phyloP scores from a whole-genome alignment of 352 stramenopile genomes.

The Pythium phragmitis region DNA sequence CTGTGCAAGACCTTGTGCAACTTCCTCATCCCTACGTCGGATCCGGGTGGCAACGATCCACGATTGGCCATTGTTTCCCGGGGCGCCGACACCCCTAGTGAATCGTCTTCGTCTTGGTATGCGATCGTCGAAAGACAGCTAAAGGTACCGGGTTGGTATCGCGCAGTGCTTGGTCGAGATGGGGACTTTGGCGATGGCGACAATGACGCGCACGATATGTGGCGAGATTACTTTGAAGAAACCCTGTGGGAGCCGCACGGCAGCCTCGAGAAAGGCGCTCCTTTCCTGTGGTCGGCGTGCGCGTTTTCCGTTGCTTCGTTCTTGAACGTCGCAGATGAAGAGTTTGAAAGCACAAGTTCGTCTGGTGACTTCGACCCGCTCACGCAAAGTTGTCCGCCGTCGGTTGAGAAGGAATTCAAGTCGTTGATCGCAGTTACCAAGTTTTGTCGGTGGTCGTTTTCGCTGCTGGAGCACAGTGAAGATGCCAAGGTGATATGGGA shows the following conservation, averaged over 20 bases:
- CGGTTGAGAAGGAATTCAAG: conserved; percentile 81
- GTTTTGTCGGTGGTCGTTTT: conserved; percentile 88
- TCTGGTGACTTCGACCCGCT: conserved; percentile 51
- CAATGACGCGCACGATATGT: conserved; percentile 66
- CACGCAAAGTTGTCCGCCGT: conserved; percentile 49
- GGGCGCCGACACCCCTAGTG: conserved; percentile 20
- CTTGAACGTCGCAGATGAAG: conserved; percentile 63
- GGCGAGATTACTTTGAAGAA: conserved; percentile 87
- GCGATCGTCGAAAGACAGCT: conserved; percentile 63
- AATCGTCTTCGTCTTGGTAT: conserved; percentile 38
- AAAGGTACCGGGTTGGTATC: conserved; percentile 64
- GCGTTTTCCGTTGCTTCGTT: conserved; percentile 82
- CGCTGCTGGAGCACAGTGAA: conserved; percentile 76
- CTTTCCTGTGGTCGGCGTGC: conserved; percentile 83
- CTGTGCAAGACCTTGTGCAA: conserved; percentile 93
- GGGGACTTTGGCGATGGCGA: conserved; percentile 49
- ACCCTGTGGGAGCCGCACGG: conserved; percentile 86
- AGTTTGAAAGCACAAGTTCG: conserved; percentile 30
- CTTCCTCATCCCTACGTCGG: conserved; percentile 83
- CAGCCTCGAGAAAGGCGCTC: conserved; percentile 82
- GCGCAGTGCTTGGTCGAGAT: conserved; percentile 65
- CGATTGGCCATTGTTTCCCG: neutral
- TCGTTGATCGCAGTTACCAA: conserved; percentile 77
- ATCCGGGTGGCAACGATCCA: conserved; percentile 31
- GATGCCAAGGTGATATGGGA: conserved; percentile 90